Evolutionary conservation across 768 basidiomycete genomes (phyloP).

Genomic region (Termitomyces bulborhizus): DNA sequence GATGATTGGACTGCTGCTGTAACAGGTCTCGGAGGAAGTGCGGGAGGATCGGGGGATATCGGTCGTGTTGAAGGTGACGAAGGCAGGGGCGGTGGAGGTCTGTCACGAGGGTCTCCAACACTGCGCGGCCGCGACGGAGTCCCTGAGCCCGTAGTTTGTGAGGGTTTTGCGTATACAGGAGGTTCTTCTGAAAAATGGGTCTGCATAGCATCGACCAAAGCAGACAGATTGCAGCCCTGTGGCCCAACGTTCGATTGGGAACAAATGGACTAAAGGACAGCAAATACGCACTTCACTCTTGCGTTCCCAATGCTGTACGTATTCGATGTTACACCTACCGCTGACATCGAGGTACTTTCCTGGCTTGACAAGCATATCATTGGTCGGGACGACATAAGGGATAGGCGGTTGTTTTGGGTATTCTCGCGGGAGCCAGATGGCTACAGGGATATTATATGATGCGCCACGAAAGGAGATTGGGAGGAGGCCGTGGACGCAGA

Average conservation of each 20-base stretch:
- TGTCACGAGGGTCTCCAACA: slow-evolving; percentile 16
- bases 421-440: slow-evolving; percentile 80
- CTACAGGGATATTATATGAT: slow-evolving; percentile 91
- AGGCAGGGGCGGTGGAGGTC: slow-evolving; percentile 30
- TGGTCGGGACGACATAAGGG: slow-evolving; percentile 87
- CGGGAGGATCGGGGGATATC: slow-evolving; percentile 19
- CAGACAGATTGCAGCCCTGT: slow-evolving; percentile 73
- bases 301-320: slow-evolving; percentile 69
- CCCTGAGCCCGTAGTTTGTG: slow-evolving; percentile 15
- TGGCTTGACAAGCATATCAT: slow-evolving; percentile 82
- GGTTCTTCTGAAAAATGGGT: slow-evolving; percentile 80
- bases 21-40: slow-evolving; percentile 28
- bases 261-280: slow-evolving; percentile 6
- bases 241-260: slow-evolving; percentile 2
- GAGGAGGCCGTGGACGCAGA: slow-evolving; percentile 87
- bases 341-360: slow-evolving; percentile 74
- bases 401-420: slow-evolving; percentile 84
- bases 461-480: slow-evolving; percentile 74
- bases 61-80: slow-evolving; percentile 17
- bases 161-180: slow-evolving; percentile 85
- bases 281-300: slow-evolving; percentile 70
- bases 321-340: slow-evolving; percentile 64
- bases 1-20: slow-evolving; percentile 7
- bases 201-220: slow-evolving; percentile 72
- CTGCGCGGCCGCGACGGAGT: slow-evolving; percentile 3